Evolutionary conservation across 257 asterid species (phyloP), one percentile per base, ranked within the genome.

Genomic region (Solanum phureja): DNA sequence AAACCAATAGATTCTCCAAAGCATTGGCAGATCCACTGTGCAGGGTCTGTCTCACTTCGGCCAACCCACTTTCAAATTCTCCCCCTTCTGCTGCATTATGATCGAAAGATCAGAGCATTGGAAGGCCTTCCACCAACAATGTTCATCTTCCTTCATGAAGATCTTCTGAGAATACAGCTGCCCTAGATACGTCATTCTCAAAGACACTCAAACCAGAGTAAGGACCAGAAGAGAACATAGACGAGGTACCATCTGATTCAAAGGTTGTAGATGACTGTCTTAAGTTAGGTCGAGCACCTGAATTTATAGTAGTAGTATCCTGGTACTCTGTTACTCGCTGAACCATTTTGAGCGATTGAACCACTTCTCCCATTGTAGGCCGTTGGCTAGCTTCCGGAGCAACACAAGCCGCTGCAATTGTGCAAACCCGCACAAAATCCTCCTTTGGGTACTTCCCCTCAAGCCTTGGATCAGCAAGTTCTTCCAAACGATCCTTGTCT

Each of bases 291-390:
- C 93, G 92, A 35, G 91, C 52, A 85, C 87, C 94, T 88, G 96
- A 49, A 35, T 93, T 60, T 87, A 88, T 69, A 1, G 90, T 91
- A 1, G 90, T 90, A 74, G 94, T 72, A 88, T 93, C 98, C 31
- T 95, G 95, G 88, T 93, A 92, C 91, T 97, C 98, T 3, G 98
- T 89, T 19, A 90, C 88, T 21, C 95, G 93, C 83, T 96, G 99
- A 87, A 97, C 99, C 99, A 97, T 97, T 91, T 97, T 97, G 23
- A 97, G 95, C 21, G 99, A 97, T 91, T 95, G 99, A 27, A 97
- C 99, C 72, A 97, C 99, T 92, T 95, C 99, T 46, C 99, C 99
- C 98, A 95, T 97, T 2, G 99, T 93, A 11, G 99, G 99, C 75
- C 99, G 93, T 91, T 95, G 98, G 90, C 88, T 89, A 44, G 98